phyloP scores from a whole-genome alignment of 176 grass and related monocot species.

The Zea mays region DNA sequence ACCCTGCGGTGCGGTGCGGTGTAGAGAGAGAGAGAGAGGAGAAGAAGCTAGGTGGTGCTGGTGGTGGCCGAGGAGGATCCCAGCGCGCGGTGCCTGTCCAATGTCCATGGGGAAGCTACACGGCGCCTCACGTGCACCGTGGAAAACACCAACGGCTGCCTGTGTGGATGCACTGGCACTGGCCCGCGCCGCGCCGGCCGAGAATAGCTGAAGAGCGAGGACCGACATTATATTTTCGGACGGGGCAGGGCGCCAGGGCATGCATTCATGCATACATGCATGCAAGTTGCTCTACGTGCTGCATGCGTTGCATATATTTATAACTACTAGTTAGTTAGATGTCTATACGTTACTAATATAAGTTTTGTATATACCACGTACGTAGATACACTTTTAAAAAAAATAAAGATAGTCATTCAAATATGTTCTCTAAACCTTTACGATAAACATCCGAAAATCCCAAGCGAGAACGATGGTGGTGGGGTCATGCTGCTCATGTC shows the following conservation, averaged over 20 bases:
- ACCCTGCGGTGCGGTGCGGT: not conserved
- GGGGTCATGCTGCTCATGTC: too few relatives aligned
- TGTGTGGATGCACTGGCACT: slow-evolving; percentile 4
- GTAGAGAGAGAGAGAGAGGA: not conserved
- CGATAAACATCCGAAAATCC: too few relatives aligned
- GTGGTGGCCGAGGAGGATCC: slow-evolving; percentile 44
- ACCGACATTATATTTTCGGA: slow-evolving; percentile 42
- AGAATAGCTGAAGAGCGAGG: not conserved
- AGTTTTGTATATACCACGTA: too few relatives aligned
- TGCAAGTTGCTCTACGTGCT: too few relatives aligned
- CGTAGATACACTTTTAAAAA: too few relatives aligned
- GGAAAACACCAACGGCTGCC: slow-evolving; percentile 42
- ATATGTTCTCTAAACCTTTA: too few relatives aligned
- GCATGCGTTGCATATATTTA: too few relatives aligned
- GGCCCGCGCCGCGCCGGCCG: not conserved
- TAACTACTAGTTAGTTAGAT: too few relatives aligned
- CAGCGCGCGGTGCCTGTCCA: not conserved
- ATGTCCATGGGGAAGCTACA: slow-evolving; percentile 33
- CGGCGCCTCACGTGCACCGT: slow-evolving; percentile 56
- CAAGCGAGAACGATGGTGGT: too few relatives aligned
- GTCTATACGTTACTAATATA: too few relatives aligned
- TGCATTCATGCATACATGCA: not conserved
- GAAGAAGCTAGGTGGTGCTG: not conserved
- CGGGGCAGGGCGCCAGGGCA: not conserved
- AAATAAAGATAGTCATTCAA: too few relatives aligned